Conservation (phyloP, 768 basidiomycete genomes). For the Panaeolus cyanescens region DNA sequence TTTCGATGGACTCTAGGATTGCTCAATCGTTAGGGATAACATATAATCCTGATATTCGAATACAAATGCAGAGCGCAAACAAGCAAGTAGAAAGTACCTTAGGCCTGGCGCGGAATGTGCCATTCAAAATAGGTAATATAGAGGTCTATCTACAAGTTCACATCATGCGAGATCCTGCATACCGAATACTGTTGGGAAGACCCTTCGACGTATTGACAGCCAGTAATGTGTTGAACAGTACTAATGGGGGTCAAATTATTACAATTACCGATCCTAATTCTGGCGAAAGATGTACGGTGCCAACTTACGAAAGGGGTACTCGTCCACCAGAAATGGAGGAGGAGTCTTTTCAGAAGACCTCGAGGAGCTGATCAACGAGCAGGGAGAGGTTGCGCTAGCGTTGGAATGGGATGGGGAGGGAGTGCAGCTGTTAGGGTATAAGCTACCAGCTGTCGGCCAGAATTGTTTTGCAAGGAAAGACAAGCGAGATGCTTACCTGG, state of each 20-base stretch:
- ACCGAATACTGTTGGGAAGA: slow-evolving; percentile 22
- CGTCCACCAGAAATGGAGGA: background rate
- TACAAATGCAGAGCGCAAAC: slow-evolving; percentile 27
- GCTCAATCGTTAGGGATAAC: slow-evolving; percentile 12
- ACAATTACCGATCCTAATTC: slow-evolving; percentile 23
- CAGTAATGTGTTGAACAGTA: slow-evolving; percentile 10
- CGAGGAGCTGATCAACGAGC: too few relatives aligned
- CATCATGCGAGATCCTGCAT: slow-evolving; percentile 22
- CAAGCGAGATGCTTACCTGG: slow-evolving; percentile 7
- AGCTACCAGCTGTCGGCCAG: background rate
- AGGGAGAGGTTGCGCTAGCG: slow-evolving; percentile 13
- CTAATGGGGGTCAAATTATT: slow-evolving; percentile 13
- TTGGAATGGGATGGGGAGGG: slow-evolving; percentile 8
- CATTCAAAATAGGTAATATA: slow-evolving; percentile 13
- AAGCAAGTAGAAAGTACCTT: slow-evolving; percentile 15
- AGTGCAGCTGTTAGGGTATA: slow-evolving; percentile 2
- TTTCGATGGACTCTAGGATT: slow-evolving; percentile 18
- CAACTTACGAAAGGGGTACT: slow-evolving; percentile 13
- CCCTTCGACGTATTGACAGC: slow-evolving; percentile 21
- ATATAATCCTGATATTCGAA: slow-evolving; percentile 17
- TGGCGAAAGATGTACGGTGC: slow-evolving; percentile 7
- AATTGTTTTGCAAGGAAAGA: slow-evolving; percentile 2
- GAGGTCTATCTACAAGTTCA: slow-evolving; percentile 27
- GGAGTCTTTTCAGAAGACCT: slow-evolving; percentile 4
- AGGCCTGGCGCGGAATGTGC: slow-evolving; percentile 14